Evolutionary conservation across 805 yeast genomes (phyloP), one percentile per base, ranked within the genome.

Genomic region (Cyberlindnera suaveolens): DNA sequence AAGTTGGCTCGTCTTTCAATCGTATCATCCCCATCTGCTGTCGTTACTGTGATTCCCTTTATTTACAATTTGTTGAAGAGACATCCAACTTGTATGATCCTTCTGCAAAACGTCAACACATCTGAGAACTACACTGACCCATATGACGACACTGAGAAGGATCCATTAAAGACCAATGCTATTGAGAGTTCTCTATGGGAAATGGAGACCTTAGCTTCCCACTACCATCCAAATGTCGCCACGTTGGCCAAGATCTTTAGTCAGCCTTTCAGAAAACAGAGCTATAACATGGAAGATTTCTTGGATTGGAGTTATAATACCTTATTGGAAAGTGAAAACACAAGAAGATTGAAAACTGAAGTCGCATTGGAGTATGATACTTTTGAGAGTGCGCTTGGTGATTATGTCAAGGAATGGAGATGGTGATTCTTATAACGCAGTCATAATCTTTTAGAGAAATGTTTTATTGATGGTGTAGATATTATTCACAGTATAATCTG

Each of bases 191-290:
- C 97, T 0, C 64, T 90, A 38, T 93, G 99, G 99, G 99, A 93
- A 63, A 60, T 91, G 44, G 86, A 85, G 46, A 72, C 95, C 0
- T 65, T 85, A 44, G 78, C 82, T 68, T 64, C 77, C 11, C 99
- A 93, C 61, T 91, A 89, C 59, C 98, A 93, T 65, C 97, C 98
- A 14, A 93, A 93, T 56, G 88, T 93, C 11, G 91, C 96, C 1
- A 84, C 96, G 0, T 70, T 93, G 53, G 96, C 96, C 15, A 82
- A 80, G 59, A 85, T 93, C 27, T 85, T 86, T 58, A 74, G 80
- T 16, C 96, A 93, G 64, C 96, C 96, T 3, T 91, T 89, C 67
- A 77, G 82, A 58, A 93, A 93, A 61, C 80, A 84, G 44, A 77
- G 77, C 53, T 93, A 93, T 62, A 85, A 85, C 61, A 71, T 93